A percentile compares a stretch with the other conserved stretches of the same genome.
phyloP scores from a whole-genome alignment of 495 filamentous ascomycete genomes.

The Achaetomiella virescens region DNA sequence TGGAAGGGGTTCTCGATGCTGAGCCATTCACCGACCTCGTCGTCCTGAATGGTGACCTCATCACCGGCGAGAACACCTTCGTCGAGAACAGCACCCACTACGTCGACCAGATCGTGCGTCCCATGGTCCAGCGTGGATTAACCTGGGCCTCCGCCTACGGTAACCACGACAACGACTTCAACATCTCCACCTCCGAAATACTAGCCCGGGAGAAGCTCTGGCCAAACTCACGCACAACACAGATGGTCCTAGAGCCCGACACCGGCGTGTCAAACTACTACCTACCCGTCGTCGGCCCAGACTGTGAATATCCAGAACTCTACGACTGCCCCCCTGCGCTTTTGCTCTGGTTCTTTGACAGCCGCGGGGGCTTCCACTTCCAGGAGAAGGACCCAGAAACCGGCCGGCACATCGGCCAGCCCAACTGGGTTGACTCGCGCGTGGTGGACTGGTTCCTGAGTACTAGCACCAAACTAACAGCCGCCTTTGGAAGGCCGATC shows the following conservation, averaged over 20 bases:
- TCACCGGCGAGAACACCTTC: constrained; percentile 62
- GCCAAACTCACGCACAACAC: constrained; percentile 48
- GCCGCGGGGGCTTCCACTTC: constrained; percentile 53
- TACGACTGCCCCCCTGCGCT: constrained; percentile 31
- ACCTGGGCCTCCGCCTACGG: constrained; percentile 68
- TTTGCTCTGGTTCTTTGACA: constrained; percentile 74
- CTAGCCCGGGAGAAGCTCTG: constrained; percentile 50
- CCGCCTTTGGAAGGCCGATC: constrained; percentile 35
- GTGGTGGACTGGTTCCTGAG: constrained; percentile 57
- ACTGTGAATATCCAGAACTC: constrained; percentile 13
- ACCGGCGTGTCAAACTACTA: constrained; percentile 69
- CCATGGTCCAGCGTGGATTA: constrained; percentile 47
- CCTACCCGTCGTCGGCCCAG: constrained; percentile 39
- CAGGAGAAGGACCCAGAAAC: constrained; percentile 35
- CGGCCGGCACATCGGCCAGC: constrained; percentile 27
- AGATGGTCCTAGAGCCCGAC: constrained; percentile 33
- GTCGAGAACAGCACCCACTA: constrained; percentile 53
- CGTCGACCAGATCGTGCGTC: constrained; percentile 53
- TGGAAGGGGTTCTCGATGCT: constrained; percentile 52
- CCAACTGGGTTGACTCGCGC: constrained; percentile 41
- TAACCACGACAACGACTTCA: constrained; percentile 63
- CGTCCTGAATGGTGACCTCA: constrained; percentile 68
- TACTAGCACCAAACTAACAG: constrained; percentile 38
- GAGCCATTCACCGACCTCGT: constrained; percentile 53
- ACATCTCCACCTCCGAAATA: constrained; percentile 50